A percentile compares a stretch with the other conserved stretches of the same genome.
These are phyloP conservation scores for Chlorella sp. DNA, from an alignment of 139 green algal genomes.

Conservation along the genomic window DNA sequence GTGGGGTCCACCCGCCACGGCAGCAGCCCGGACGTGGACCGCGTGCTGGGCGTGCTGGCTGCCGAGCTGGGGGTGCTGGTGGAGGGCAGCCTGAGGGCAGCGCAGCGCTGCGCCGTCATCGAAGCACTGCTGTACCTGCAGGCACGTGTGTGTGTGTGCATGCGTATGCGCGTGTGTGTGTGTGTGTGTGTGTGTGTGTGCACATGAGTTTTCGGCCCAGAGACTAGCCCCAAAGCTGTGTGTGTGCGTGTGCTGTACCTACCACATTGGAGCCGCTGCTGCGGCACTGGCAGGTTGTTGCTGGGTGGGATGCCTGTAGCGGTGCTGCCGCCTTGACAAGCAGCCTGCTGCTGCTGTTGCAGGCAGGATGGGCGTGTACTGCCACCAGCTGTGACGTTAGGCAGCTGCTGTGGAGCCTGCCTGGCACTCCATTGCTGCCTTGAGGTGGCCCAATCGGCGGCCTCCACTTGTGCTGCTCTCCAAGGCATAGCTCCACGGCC, in stretches of 20 bases:
- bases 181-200: too few species aligned
- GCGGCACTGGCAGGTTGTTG: too few species aligned
- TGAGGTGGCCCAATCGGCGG: too few species aligned
- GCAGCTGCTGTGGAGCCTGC: too few species aligned
- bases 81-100: conserved; percentile 41
- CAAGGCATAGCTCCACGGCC: not conserved
- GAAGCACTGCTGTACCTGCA: conserved; percentile 69
- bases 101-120: conserved; percentile 54
- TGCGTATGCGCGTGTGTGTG: not conserved
- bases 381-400: too few species aligned
- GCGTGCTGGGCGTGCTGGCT: conserved; percentile 34
- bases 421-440: too few species aligned
- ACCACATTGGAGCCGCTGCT: too few species aligned
- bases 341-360: not conserved
- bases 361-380: not conserved
- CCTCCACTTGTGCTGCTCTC: not conserved
- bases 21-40: conserved; percentile 29
- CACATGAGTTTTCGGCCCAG: too few species aligned
- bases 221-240: too few species aligned
- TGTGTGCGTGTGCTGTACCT: too few species aligned
- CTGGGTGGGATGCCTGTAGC: too few species aligned
- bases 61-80: conserved; percentile 35
- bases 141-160: conserved; percentile 24
- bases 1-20: conserved; percentile 30
- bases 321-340: not conserved